These are phyloP conservation scores for Chenopodium formosanum DNA, from an alignment of 148 eudicot genomes.

Conservation along the genomic window DNA sequence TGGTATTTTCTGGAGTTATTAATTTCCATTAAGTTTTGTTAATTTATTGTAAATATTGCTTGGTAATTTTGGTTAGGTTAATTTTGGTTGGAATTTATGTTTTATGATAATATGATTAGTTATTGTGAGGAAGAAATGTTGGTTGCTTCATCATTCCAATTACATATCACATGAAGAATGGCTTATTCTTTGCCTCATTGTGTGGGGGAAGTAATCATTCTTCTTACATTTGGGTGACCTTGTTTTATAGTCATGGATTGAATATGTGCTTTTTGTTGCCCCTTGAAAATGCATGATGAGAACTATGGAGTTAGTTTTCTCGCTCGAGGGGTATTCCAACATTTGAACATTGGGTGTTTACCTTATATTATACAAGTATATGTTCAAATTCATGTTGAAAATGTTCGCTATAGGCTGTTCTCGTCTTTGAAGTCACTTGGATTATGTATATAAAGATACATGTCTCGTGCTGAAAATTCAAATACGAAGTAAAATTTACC, in stretches of 20 bases:
- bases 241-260: conserved; percentile 4
- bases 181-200: conserved; percentile 28
- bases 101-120: neutral
- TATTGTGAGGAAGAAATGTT: neutral
- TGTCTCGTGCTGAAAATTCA: neutral
- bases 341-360: neutral
- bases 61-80: neutral
- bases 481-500: no score
- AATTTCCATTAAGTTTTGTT: neutral
- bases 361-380: neutral
- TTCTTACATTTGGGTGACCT: conserved; percentile 14
- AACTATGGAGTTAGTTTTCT: neutral
- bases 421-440: neutral
- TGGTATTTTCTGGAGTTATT: neutral
- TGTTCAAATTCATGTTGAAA: neutral
- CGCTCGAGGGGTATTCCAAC: neutral
- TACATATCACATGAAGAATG: neutral
- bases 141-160: neutral
- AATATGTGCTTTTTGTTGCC: conserved; percentile 12
- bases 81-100: neutral
- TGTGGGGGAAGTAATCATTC: conserved; percentile 20
- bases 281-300: neutral
- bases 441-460: no score
- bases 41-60: neutral
- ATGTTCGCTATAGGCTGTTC: neutral